Conservation (phyloP, 2,329 filamentous ascomycete species). For the Rhynchosporium graminicola region DNA sequence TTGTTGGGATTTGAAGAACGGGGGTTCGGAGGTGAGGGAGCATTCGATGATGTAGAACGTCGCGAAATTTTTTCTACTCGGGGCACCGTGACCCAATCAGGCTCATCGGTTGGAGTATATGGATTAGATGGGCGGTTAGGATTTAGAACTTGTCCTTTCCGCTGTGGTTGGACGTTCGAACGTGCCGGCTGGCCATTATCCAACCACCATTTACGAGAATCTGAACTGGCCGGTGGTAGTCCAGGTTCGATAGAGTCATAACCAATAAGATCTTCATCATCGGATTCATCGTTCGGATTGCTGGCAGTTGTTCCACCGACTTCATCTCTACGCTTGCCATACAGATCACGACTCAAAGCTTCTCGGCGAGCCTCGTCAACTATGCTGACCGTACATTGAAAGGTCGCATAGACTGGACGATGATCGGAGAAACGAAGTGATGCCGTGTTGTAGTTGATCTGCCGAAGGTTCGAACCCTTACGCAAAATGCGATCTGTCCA, state of each 20-base stretch:
- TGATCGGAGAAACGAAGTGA: constrained; percentile 91
- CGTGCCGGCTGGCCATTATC: constrained; percentile 73
- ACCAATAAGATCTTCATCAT: constrained; percentile 77
- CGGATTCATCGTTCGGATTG: constrained; percentile 61
- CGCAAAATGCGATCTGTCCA: constrained; percentile 95
- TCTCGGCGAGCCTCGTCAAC: constrained; percentile 76
- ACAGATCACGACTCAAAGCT: constrained; percentile 71
- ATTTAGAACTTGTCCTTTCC: constrained; percentile 65
- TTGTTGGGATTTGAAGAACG: constrained; percentile 16
- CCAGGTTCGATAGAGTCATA: constrained; percentile 84
- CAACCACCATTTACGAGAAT: constrained; percentile 71
- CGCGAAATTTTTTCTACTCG: constrained; percentile 37
- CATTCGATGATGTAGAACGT: constrained; percentile 15
- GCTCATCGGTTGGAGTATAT: constrained; percentile 71
- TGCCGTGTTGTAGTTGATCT: constrained; percentile 79
- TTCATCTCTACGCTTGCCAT: constrained; percentile 65
- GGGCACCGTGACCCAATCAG: constrained; percentile 78
- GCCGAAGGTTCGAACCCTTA: constrained; percentile 80
- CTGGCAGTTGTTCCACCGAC: constrained; percentile 64
- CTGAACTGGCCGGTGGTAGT: constrained; percentile 66
- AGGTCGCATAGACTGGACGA: constrained; percentile 88
- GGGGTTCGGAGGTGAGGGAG: constrained; percentile 27
- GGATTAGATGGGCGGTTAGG: constrained; percentile 77
- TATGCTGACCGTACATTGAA: constrained; percentile 79
- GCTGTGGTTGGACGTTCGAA: constrained; percentile 69